Conservation (phyloP, 257 asterid species). For the Nicotiana otophora region DNA sequence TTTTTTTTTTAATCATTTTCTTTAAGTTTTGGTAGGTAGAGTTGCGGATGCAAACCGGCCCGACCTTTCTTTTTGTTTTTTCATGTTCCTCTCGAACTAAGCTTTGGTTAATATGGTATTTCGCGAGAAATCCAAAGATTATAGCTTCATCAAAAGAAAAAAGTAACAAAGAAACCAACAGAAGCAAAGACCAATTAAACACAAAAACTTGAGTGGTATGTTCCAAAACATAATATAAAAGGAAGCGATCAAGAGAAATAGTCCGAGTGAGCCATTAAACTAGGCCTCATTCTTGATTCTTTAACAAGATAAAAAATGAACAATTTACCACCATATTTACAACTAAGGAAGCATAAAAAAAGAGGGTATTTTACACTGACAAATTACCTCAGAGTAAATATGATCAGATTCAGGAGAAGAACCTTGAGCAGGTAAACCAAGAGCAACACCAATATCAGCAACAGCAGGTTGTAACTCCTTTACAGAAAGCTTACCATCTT, state of each 20-base stretch:
- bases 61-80: not conserved
- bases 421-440: constrained; percentile 76
- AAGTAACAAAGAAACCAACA: not conserved
- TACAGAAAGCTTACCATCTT: constrained; percentile 78
- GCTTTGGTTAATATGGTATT: not conserved
- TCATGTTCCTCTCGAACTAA: not conserved
- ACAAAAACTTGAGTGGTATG: not conserved
- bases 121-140: not conserved
- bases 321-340: not conserved
- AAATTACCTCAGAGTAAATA: constrained; percentile 62
- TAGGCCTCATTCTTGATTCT: not conserved
- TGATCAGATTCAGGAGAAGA: constrained; percentile 67
- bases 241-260: not conserved
- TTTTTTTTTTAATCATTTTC: no score
- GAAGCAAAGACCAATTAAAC: not conserved
- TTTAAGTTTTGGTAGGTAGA: not conserved
- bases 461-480: constrained; percentile 83
- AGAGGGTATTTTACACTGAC: not conserved
- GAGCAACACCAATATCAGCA: constrained; percentile 75
- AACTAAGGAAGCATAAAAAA: not conserved
- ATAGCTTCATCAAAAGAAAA: not conserved
- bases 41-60: no score
- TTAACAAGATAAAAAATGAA: not conserved
- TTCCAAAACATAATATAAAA: not conserved
- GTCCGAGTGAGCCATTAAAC: not conserved